Base-by-base conservation (phyloP, 805 yeast genomes). In the Priceomyces fermenticarens region DNA sequence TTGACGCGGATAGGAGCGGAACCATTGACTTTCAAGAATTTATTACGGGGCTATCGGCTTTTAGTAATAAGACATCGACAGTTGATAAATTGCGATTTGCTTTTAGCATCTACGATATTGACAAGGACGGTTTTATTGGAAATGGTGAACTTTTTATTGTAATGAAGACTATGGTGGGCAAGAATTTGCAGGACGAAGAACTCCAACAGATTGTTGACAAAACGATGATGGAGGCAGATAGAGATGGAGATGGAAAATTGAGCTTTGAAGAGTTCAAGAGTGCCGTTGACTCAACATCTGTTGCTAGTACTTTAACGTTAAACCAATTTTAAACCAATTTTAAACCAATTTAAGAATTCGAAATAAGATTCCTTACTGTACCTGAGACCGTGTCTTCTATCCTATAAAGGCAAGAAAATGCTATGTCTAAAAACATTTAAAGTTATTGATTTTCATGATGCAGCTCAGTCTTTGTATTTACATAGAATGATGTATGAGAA, bases 191-290 rank as follows among this genome's bases (percentile, higher is more conserved):
- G 46, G 95, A 87, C 44, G 80, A 79, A 20, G 96, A 93, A 55
- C 73, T 93, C 41, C 99, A 93, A 61, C 98, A 95, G 63, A 79
- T 93, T 39, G 97, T 91, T n/a, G 98, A 93, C 61, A 82, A 95
- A 62, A 89, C 99, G 0, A 89, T 95, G 49, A 80, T 88, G 81
- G 97, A 91, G 60, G 90, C 88, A 38, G 98, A 90, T 56, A 54
- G 61, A 23, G 96, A 90, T 53, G 90, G 91, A 2, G 97, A 89
- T 55, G 95, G 96, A 1, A 80, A 76, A 51, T 67, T 93, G 45
- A 82, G 84, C 45, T 93, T 89, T 58, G 88, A 80, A 29, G 99
- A 93, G 71, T 93, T 93, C 62, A 80, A 79, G 50, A 73, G 72
- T 39, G 88, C 88, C 0, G 76, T 78, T 20, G 77, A 77, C 39